Evolutionary conservation across 176 grass and related monocot species (phyloP).

Genomic region (Bonia amplexicaulis): DNA sequence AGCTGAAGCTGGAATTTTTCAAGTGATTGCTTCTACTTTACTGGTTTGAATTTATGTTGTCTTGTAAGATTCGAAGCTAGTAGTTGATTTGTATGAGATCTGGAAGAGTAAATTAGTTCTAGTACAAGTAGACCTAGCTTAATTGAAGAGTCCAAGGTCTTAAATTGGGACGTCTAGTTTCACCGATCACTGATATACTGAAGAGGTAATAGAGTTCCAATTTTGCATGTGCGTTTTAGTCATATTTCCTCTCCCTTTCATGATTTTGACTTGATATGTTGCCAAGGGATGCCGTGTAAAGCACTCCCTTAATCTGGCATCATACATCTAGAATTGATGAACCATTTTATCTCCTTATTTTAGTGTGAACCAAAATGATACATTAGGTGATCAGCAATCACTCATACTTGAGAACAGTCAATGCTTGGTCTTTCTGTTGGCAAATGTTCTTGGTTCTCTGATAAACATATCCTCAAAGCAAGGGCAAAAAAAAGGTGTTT

Average conservation of each 20-base stretch:
- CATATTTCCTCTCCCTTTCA: background rate
- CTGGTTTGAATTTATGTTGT: background rate
- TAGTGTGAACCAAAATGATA: background rate
- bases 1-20: background rate
- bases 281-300: background rate
- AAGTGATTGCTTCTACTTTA: background rate
- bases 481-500: background rate
- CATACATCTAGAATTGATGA: background rate
- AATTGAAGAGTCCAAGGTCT: background rate
- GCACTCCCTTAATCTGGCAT: background rate
- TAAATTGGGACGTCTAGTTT: background rate
- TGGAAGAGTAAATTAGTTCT: background rate
- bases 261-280: background rate
- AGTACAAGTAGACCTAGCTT: background rate
- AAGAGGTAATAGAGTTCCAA: background rate
- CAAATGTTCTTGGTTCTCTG: background rate
- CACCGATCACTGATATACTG: background rate
- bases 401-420: background rate
- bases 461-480: background rate
- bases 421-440: background rate
- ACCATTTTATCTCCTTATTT: background rate
- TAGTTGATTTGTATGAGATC: background rate
- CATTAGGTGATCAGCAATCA: background rate
- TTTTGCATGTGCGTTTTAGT: background rate
- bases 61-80: background rate